phyloP scores from a whole-genome alignment of 805 yeast species.

The Hanseniaspora clermontiae region DNA sequence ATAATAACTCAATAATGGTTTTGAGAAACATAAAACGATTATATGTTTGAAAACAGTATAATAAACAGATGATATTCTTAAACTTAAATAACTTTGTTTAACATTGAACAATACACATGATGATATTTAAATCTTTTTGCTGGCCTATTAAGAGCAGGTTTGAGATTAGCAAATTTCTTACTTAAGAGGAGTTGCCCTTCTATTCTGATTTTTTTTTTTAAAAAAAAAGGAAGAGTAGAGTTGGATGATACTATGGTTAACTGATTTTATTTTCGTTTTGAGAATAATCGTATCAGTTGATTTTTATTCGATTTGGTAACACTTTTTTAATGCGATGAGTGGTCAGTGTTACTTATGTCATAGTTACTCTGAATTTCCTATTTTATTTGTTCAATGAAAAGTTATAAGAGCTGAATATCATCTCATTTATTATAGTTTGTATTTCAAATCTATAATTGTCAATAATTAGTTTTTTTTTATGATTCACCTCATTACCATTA shows the following conservation, averaged over 20 bases:
- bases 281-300: background rate
- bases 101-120: constrained; percentile 22
- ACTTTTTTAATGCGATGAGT: constrained; percentile 50
- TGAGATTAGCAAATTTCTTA: constrained; percentile 5
- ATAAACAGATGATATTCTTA: background rate
- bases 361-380: constrained; percentile 64
- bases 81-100: background rate
- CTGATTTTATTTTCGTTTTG: constrained; percentile 10
- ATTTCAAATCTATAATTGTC: background rate
- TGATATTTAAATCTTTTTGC: constrained; percentile 21
- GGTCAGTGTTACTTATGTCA: constrained; percentile 44
- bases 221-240: background rate
- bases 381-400: background rate
- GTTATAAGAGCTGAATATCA: background rate
- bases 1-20: background rate
- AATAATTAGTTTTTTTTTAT: background rate
- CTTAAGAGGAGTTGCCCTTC: constrained; percentile 1
- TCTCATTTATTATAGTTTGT: background rate
- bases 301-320: background rate
- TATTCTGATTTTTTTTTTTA: background rate
- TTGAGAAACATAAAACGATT: background rate
- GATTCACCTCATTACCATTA: background rate
- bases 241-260: background rate
- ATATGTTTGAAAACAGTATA: background rate
- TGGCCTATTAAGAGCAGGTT: constrained; percentile 15